Base-by-base conservation (phyloP, 2,329 filamentous ascomycete species). In the Botrytis porri region DNA sequence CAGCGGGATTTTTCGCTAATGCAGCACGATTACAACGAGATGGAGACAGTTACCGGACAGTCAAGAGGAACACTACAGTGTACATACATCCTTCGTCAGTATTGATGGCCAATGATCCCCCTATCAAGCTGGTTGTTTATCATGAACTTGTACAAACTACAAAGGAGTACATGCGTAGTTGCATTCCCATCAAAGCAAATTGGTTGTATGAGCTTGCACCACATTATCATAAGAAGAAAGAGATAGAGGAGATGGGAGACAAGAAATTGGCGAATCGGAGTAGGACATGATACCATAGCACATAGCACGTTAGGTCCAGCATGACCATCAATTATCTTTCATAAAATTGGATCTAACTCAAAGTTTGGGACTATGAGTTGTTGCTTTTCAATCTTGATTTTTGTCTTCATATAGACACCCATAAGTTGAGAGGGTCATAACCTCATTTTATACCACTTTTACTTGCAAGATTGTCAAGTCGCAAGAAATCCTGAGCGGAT, bases 1-100 rank as follows among this genome's bases (percentile, higher is more conserved):
- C 94, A 0, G 90, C 94, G 0, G 96, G 95, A 1, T 99, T 97
- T 86, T 98, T 98, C 85, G 91, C 93, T 29, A 97, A 98, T 81
- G 94, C 95, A 0, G 95, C 95, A 1, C 86, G 94, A 4, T 83
- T 99, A 72, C 92, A 96, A 80, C 87, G 93, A 65, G 92, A 92
- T 60, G 96, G 96, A 2, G 92, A 97, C 79, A 92, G 89, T 75
- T 99, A 99, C 83, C 88, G 95, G 32, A 97, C 94, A 0, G 90
- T 98, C 77, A 97, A 97, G 87, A 97, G 92, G 79, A 93, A 92
- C 76, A 90, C 94, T 77, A 93, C 92, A 9, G 94, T 97, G 2
- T 95, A 93, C 81, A 88, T 98, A n/a, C 96, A 99, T 81, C 96
- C 96, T 0, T 94, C 90, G 75, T 93, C 90, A 63, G 93, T 95